Base-by-base conservation (phyloP, 192 early-diverging fungal genomes). In the Rhizophagus prolifer region DNA sequence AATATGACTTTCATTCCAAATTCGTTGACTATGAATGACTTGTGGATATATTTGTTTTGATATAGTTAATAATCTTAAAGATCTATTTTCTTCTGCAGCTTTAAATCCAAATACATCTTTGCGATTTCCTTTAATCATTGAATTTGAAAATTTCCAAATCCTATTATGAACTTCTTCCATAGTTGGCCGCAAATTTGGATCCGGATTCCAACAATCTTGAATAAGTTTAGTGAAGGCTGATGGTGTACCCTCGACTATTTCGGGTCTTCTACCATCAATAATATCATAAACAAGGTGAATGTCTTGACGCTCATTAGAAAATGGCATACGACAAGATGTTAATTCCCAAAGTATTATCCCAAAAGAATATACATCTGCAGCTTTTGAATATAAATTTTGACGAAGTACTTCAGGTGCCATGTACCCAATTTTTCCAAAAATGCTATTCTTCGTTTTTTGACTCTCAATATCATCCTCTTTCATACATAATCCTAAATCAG, bases 171-270 rank as follows among this genome's bases (percentile, higher is more conserved):
- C 26, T 41, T 21, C 6, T 36, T 26, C 66, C 19, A 34, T 34
- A 0, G 28, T 68, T 36, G 83, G 83, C 16, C 83, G 58, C 1
- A 71, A 76, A 21, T 28, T 21, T 9, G 83, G 83, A 28, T 84
- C 80, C 12, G 70, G 61, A 67, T 84, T 75, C 83, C 83, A 84
- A 70, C 83, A 84, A 50, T 71, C 63, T 28, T 77, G 64, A 46
- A 81, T 81, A 1, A 84, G 81, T 16, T 64, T 68, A 21, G 79
- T 72, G 64, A 82, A 84, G 44, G 69, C 74, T 1, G 69, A 59
- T 7, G 82, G 82, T 8, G 82, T 83, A 3, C 82, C 82, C 21
- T 76, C 79, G 5, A 83, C 70, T 4, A 80, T 61, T 13, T 78
- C 36, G 26, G 79, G 79, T 28, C 82, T 79, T 21, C 46, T 65